These are phyloP conservation scores for Calonectria pauciramosa DNA, from an alignment of 2,329 filamentous ascomycete genomes.

Conservation along the genomic window DNA sequence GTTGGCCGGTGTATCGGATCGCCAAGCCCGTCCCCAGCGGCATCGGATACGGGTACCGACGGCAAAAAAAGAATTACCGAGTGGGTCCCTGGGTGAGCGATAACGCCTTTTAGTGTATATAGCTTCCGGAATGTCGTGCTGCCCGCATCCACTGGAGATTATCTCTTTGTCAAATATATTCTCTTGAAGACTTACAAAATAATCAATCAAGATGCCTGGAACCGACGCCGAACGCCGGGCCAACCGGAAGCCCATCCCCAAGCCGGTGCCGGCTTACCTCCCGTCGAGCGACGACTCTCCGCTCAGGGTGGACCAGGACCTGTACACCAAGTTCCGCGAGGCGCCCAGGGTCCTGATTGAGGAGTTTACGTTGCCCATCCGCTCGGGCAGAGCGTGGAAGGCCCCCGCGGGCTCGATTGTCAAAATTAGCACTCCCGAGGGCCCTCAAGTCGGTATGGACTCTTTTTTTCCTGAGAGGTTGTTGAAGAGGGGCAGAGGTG, in stretches of 20 bases:
- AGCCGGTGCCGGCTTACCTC: slow-evolving; percentile 64
- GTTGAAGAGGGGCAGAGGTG: background rate
- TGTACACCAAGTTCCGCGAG: slow-evolving; percentile 74
- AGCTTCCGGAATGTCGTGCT: slow-evolving; percentile 17
- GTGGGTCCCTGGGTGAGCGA: slow-evolving; percentile 35
- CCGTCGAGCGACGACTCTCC: slow-evolving; percentile 56
- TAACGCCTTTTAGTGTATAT: slow-evolving; percentile 15
- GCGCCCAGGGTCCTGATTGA: slow-evolving; percentile 58
- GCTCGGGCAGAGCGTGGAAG: slow-evolving; percentile 80
- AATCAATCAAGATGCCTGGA: slow-evolving; percentile 34
- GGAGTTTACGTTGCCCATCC: slow-evolving; percentile 77
- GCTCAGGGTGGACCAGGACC: slow-evolving; percentile 57
- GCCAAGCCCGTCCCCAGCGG: slow-evolving; percentile 19
- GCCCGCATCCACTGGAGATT: background rate
- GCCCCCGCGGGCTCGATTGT: slow-evolving; percentile 78
- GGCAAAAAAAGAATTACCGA: slow-evolving; percentile 21
- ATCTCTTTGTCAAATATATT: background rate
- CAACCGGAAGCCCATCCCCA: slow-evolving; percentile 60
- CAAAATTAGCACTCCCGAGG: slow-evolving; percentile 80
- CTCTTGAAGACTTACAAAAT: background rate
- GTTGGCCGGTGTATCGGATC: slow-evolving; percentile 19
- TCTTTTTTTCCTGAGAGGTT: background rate
- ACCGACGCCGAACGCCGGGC: slow-evolving; percentile 54
- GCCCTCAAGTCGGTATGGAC: slow-evolving; percentile 76
- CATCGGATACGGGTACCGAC: slow-evolving; percentile 35